These are phyloP conservation scores for Juglanconis oblonga DNA, from an alignment of 2,329 filamentous ascomycete species.

Conservation along the genomic window DNA sequence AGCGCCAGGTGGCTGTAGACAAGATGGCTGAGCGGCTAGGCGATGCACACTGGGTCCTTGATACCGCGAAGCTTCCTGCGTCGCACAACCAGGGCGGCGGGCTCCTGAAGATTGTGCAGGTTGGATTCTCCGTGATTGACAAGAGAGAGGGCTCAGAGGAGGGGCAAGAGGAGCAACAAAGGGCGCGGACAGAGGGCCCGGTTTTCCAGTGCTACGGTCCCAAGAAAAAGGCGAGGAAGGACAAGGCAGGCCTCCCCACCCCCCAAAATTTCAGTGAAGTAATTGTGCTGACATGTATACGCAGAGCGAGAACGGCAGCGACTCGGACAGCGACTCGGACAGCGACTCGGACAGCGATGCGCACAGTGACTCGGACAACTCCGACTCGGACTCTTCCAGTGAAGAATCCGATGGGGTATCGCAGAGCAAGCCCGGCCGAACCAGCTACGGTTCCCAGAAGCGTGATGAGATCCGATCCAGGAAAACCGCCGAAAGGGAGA, in stretches of 20 bases:
- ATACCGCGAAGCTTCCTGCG: constrained; percentile 35
- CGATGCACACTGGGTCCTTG: constrained; percentile 75
- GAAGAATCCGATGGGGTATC: constrained; percentile 30
- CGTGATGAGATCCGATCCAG: constrained; percentile 25
- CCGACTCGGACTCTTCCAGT: constrained; percentile 32
- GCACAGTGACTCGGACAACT: constrained; percentile 1
- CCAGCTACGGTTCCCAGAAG: constrained; percentile 10
- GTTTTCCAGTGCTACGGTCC: constrained; percentile 14
- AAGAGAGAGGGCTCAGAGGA: constrained; percentile 18
- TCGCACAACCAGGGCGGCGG: constrained; percentile 23
- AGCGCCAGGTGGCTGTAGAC: constrained; percentile 59
- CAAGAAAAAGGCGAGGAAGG: constrained; percentile 4
- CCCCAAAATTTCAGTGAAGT: neutral
- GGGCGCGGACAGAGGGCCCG: constrained; percentile 7
- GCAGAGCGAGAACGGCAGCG: constrained; percentile 8
- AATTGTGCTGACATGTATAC: neutral
- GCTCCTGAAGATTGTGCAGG: constrained; percentile 57
- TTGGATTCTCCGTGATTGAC: constrained; percentile 51
- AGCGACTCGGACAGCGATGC: constrained; percentile 7
- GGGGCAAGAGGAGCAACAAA: constrained; percentile 30
- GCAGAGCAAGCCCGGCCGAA: constrained; percentile 20
- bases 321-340: constrained; percentile 13
- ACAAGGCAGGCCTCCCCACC: constrained; percentile 10
- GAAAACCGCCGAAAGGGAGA: constrained; percentile 45
- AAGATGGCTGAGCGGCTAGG: constrained; percentile 60